Percentiles rank a stretch among this genome's conserved stretches.
Evolutionary conservation across 306 rosid genomes (phyloP).

Genomic region (Vigna mungo): DNA sequence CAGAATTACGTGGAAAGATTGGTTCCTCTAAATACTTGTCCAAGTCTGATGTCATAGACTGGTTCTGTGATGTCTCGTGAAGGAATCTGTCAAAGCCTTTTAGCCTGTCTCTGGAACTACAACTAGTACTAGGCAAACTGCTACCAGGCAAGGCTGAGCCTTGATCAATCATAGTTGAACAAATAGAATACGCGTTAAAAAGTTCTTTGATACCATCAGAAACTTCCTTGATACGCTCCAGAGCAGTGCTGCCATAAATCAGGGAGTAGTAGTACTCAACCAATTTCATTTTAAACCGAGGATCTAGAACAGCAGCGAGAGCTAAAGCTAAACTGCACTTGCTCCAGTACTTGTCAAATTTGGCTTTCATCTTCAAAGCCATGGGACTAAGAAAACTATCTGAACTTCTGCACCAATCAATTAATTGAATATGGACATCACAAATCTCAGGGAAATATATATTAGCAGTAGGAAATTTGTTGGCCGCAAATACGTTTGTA

Average conservation of each 20-base stretch:
- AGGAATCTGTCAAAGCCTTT: slow-evolving; percentile 96
- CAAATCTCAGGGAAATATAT: slow-evolving; percentile 92
- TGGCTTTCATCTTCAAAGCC: slow-evolving; percentile 79
- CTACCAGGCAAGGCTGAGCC: slow-evolving; percentile 86
- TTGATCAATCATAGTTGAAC: slow-evolving; percentile 89
- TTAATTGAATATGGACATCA: slow-evolving; percentile 83
- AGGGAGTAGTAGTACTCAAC: slow-evolving; percentile 96
- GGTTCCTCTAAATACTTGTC: slow-evolving; percentile 98
- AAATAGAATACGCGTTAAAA: slow-evolving; percentile 78
- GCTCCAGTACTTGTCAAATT: slow-evolving; percentile 92
- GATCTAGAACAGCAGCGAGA: slow-evolving; percentile 89
- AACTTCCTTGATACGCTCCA: slow-evolving; percentile 89
- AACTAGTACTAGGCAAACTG: slow-evolving; percentile 74
- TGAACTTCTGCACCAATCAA: slow-evolving; percentile 88
- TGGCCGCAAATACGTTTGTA: slow-evolving; percentile 64
- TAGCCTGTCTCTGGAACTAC: slow-evolving; percentile 77
- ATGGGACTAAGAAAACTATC: slow-evolving; percentile 72
- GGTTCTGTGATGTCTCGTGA: slow-evolving; percentile 82
- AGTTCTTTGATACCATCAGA: slow-evolving; percentile 86
- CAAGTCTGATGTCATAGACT: slow-evolving; percentile 71
- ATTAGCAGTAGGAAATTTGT: slow-evolving; percentile 75
- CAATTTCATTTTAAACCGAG: slow-evolving; percentile 92
- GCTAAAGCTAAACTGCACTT: slow-evolving; percentile 90
- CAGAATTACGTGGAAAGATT: slow-evolving; percentile 82
- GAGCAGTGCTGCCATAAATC: slow-evolving; percentile 88